Evolutionary conservation across 2,329 filamentous ascomycete species (phyloP).

Genomic region (Plenodomus lindquistii): DNA sequence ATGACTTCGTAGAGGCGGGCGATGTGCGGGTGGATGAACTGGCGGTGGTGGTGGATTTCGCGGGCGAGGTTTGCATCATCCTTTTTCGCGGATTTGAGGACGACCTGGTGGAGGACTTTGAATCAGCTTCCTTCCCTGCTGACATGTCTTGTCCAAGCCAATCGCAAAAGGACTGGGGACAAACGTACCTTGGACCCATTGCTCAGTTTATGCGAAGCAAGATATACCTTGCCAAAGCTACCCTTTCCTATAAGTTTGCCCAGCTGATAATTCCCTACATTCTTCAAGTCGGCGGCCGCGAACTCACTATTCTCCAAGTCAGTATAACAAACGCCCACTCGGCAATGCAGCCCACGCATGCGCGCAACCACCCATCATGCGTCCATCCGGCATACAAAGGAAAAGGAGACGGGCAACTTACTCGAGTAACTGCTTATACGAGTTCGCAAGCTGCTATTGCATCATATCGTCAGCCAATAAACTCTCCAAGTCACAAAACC

Average conservation of each 20-base stretch:
- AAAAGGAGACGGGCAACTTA: slow-evolving; percentile 54
- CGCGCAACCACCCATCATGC: not conserved
- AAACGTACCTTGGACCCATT: slow-evolving; percentile 87
- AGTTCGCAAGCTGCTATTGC: slow-evolving; percentile 78
- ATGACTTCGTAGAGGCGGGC: slow-evolving; percentile 97
- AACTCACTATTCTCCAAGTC: slow-evolving; percentile 71
- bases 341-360: not conserved
- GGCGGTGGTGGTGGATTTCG: slow-evolving; percentile 97
- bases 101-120: slow-evolving; percentile 64
- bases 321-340: slow-evolving; percentile 8
- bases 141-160: not conserved
- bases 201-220: slow-evolving; percentile 94
- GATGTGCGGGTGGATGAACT: slow-evolving; percentile 97
- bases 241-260: slow-evolving; percentile 94
- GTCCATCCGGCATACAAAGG: not conserved
- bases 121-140: not conserved
- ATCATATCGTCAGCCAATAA: slow-evolving; percentile 8
- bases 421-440: slow-evolving; percentile 95
- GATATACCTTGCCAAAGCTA: slow-evolving; percentile 97
- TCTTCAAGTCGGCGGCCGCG: slow-evolving; percentile 84
- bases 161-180: not conserved
- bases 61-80: slow-evolving; percentile 93
- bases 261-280: slow-evolving; percentile 92
- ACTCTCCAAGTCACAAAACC: not conserved
- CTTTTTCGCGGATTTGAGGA: slow-evolving; percentile 97